phyloP scores from a whole-genome alignment of 331 rosid genomes.

The Rosa hybrid region DNA sequence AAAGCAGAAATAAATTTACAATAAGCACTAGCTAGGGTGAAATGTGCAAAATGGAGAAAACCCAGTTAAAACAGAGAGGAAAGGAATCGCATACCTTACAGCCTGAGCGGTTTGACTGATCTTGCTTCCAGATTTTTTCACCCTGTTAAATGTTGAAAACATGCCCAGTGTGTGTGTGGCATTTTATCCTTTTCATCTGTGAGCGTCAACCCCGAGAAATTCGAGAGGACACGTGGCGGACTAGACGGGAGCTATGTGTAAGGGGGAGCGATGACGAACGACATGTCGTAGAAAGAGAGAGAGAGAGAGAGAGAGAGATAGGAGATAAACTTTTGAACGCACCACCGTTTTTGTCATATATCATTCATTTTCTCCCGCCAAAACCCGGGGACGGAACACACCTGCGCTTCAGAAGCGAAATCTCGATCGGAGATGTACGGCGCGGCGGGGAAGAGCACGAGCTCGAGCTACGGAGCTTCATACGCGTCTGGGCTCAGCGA shows the following conservation, averaged over 20 bases:
- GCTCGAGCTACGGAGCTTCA: constrained; percentile 24
- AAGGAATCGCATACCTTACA: constrained; percentile 14
- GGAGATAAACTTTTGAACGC: neutral
- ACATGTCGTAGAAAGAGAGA: neutral
- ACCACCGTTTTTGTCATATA: neutral
- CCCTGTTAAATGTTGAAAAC: neutral
- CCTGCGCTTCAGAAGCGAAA: neutral
- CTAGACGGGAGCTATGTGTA: neutral
- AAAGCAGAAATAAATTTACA: constrained; percentile 22
- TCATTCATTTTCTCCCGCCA: constrained; percentile 48
- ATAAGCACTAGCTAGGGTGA: constrained; percentile 9
- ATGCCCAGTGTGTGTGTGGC: neutral
- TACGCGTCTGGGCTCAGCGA: constrained; percentile 32
- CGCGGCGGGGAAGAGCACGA: constrained; percentile 19
- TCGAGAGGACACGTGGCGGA: neutral
- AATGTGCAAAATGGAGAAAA: neutral
- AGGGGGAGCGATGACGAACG: neutral
- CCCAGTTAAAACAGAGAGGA: neutral
- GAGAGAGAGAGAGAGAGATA: neutral
- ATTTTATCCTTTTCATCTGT: neutral
- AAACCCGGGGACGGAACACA: constrained; percentile 18
- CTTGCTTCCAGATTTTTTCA: neutral
- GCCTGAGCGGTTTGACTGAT: neutral
- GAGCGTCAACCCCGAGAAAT: neutral
- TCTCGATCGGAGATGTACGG: constrained; percentile 35